A percentile compares a stretch with the other conserved stretches of the same genome.
Conservation (phyloP, 2,329 filamentous ascomycete genomes). For the Paramyrothecium sp. region DNA sequence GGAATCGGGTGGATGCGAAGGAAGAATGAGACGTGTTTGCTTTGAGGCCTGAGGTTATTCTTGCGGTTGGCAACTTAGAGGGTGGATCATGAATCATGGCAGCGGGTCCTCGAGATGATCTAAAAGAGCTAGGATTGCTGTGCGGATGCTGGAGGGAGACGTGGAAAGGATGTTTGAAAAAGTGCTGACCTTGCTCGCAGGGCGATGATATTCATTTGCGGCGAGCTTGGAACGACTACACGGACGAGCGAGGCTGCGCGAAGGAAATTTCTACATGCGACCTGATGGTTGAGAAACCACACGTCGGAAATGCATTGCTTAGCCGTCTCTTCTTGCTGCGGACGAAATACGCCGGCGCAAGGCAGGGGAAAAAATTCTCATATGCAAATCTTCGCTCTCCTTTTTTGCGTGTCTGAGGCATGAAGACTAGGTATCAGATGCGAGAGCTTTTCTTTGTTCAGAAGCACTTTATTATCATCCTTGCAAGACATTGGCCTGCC, state of each 20-base stretch:
- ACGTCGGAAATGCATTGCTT: too few species aligned
- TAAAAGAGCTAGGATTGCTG: slow-evolving; percentile 17
- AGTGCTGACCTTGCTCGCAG: neutral
- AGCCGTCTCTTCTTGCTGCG: too few species aligned
- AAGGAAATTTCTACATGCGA: too few species aligned
- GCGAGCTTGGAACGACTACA: too few species aligned
- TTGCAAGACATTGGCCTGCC: neutral
- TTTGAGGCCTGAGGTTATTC: slow-evolving; percentile 32
- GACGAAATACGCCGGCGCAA: too few species aligned
- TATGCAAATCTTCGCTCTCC: neutral
- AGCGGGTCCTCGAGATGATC: neutral
- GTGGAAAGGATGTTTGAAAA: slow-evolving; percentile 2
- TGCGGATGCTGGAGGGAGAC: slow-evolving; percentile 17
- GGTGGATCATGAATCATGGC: slow-evolving; percentile 32
- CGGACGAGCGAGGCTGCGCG: too few species aligned
- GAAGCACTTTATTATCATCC: neutral
- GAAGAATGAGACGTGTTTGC: slow-evolving; percentile 25
- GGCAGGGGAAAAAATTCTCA: too few species aligned
- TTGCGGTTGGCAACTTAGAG: slow-evolving; percentile 25
- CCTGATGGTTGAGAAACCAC: too few species aligned
- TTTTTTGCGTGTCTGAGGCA: neutral
- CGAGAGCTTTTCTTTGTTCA: neutral
- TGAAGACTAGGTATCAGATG: neutral
- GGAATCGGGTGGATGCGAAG: slow-evolving; percentile 32
- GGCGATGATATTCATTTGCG: neutral